phyloP scores from a whole-genome alignment of 1,284 basidiomycete species.

The Lignosus rhinocerotis region DNA sequence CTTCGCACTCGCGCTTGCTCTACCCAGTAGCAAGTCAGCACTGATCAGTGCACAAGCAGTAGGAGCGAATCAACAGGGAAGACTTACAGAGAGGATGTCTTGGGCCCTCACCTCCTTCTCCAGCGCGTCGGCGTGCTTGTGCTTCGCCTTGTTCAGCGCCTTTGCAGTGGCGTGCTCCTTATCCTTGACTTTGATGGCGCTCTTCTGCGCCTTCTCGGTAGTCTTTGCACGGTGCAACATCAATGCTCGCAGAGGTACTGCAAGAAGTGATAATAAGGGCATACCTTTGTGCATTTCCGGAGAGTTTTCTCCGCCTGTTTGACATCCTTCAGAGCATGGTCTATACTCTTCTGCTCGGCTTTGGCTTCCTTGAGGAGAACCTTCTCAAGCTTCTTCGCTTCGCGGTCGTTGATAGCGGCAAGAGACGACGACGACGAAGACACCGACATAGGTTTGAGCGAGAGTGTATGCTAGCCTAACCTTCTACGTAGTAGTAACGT shows the following conservation, averaged over 20 bases:
- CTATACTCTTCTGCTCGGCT: slow-evolving; percentile 17
- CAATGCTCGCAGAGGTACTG: neutral
- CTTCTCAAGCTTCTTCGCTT: slow-evolving; percentile 21
- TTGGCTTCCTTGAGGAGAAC: slow-evolving; percentile 18
- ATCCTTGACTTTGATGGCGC: slow-evolving; percentile 11
- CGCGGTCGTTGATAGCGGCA: slow-evolving; percentile 12
- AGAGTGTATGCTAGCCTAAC: neutral
- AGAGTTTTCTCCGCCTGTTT: slow-evolving; percentile 22
- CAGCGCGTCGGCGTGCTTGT: slow-evolving; percentile 14
- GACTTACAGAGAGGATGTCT: slow-evolving; percentile 9
- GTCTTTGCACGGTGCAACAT: neutral
- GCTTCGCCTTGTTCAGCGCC: slow-evolving; percentile 14
- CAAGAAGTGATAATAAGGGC: neutral
- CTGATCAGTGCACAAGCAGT: neutral
- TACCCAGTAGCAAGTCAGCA: neutral
- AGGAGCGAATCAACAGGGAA: neutral
- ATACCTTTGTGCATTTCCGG: slow-evolving; percentile 19
- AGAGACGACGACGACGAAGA: slow-evolving; percentile 2
- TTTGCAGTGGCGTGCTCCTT: slow-evolving; percentile 13
- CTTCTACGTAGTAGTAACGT: neutral
- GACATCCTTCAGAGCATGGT: slow-evolving; percentile 19
- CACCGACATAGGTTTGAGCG: too few species aligned
- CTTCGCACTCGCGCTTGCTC: slow-evolving; percentile 12
- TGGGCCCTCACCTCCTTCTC: slow-evolving; percentile 10
- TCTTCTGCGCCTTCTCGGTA: slow-evolving; percentile 16